A percentile compares a stretch with the other conserved stretches of the same genome.
Conservation (phyloP, 2,329 filamentous ascomycete genomes). For the Penicillium sp. region DNA sequence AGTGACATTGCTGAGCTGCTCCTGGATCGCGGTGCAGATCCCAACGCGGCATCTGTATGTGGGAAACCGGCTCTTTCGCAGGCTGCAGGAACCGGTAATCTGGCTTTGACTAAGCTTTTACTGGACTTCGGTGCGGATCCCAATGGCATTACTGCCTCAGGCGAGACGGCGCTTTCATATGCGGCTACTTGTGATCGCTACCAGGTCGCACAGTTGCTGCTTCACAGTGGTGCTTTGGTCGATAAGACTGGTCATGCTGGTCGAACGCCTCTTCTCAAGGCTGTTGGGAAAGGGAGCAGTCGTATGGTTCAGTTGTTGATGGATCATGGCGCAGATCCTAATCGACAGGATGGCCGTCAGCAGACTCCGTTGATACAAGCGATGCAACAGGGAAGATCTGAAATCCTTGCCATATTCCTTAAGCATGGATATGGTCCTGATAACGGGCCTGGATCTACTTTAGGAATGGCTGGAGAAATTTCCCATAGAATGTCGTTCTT, state of each 20-base stretch:
- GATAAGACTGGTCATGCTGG: slow-evolving; percentile 4
- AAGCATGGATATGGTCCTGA: background rate
- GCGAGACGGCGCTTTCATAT: slow-evolving; percentile 15
- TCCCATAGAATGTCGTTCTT: background rate
- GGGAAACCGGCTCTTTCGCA: slow-evolving; percentile 13
- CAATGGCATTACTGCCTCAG: slow-evolving; percentile 6
- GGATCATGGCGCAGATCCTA: slow-evolving; percentile 12
- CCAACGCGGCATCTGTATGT: background rate
- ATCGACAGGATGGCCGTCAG: slow-evolving; percentile 3
- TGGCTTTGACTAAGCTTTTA: slow-evolving; percentile 10
- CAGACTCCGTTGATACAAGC: slow-evolving; percentile 1
- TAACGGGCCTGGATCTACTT: background rate
- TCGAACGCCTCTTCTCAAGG: slow-evolving; percentile 15
- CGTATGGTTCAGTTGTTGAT: slow-evolving; percentile 14
- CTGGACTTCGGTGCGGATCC: slow-evolving; percentile 14
- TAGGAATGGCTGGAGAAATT: background rate
- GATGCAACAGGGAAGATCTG: background rate
- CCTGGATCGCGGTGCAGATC: slow-evolving; percentile 7
- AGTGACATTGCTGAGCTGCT: slow-evolving; percentile 14
- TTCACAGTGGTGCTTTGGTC: slow-evolving; percentile 8
- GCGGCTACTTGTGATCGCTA: slow-evolving; percentile 14
- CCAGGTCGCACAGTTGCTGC: slow-evolving; percentile 7
- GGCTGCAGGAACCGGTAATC: slow-evolving; percentile 11
- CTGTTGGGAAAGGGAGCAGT: slow-evolving; percentile 5
- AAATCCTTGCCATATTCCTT: background rate